Conservation (phyloP, 139 green algal species). For the Tetraselmis striata region DNA sequence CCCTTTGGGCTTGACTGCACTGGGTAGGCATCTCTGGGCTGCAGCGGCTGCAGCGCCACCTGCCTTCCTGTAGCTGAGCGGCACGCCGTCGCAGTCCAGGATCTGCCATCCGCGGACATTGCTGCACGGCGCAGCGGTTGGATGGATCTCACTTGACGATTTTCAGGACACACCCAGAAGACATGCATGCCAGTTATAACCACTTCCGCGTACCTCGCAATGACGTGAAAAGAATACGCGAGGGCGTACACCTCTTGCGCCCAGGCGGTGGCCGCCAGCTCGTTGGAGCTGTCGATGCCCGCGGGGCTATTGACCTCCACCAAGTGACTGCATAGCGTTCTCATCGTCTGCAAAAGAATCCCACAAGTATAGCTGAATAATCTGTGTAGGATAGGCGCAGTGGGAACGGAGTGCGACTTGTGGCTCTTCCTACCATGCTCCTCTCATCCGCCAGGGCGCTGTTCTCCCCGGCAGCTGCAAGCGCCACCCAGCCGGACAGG, state of each 20-base stretch:
- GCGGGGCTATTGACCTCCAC: not conserved
- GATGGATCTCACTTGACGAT: too few relatives aligned
- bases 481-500: not conserved
- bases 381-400: too few relatives aligned
- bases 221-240: not conserved
- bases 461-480: not conserved
- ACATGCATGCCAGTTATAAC: not conserved
- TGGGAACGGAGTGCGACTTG: too few relatives aligned
- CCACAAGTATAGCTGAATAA: too few relatives aligned
- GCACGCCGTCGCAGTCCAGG: not conserved
- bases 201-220: not conserved
- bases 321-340: not conserved
- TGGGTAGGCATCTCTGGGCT: not conserved
- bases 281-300: not conserved
- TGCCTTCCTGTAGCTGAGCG: not conserved
- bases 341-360: not conserved
- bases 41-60: not conserved
- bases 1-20: not conserved
- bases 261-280: not conserved
- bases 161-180: not conserved
- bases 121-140: too few relatives aligned
- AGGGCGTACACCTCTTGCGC: not conserved
- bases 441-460: not conserved
- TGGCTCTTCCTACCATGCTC: too few relatives aligned
- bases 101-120: not conserved